phyloP scores from a whole-genome alignment of 2,329 filamentous ascomycete genomes.

The Aspergillus niger region DNA sequence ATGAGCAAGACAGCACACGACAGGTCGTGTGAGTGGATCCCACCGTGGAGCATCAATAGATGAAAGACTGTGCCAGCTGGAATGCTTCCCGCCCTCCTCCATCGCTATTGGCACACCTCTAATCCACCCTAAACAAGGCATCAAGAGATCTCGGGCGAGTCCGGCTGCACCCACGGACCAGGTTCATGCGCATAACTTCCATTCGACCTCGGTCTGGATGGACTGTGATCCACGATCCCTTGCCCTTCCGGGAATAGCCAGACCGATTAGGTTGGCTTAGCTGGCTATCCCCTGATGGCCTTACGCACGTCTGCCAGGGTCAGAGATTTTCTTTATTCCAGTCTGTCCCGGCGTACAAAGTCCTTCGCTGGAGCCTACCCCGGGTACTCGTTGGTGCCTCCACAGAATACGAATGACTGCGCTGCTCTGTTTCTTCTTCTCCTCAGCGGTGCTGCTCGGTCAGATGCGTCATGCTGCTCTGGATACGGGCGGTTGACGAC shows the following conservation, averaged over 20 bases:
- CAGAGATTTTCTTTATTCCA: neutral
- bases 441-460: neutral
- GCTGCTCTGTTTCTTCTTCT: neutral
- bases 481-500: neutral
- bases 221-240: neutral
- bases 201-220: neutral
- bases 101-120: neutral
- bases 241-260: neutral
- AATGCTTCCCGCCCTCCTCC: neutral
- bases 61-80: neutral
- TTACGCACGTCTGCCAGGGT: neutral
- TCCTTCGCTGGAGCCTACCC: neutral
- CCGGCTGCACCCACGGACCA: neutral
- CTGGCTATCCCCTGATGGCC: neutral
- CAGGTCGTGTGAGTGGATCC: neutral
- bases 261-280: neutral
- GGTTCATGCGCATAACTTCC: neutral
- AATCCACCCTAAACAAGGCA: neutral
- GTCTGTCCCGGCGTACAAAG: neutral
- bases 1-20: neutral
- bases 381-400: neutral
- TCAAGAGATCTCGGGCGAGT: neutral
- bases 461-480: constrained; percentile 8
- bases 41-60: neutral
- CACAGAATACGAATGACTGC: neutral